A percentile compares a stretch with the other conserved stretches of the same genome.
Conservation (phyloP, 345 rosid genomes). For the Citrus australasica region DNA sequence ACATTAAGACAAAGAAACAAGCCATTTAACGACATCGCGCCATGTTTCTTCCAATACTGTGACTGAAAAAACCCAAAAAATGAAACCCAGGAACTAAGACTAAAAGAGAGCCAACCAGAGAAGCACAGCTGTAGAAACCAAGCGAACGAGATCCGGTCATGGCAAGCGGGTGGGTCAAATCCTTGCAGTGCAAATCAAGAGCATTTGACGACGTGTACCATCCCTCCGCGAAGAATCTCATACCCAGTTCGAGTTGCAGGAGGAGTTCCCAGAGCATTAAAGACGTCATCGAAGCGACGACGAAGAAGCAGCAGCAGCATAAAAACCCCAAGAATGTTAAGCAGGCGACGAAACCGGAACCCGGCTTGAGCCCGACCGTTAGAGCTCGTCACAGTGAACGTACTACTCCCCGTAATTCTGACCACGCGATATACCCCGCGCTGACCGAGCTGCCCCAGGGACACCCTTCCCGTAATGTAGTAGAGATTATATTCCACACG, state of each 20-base stretch:
- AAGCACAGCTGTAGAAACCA: neutral
- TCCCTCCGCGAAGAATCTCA: slow-evolving; percentile 42
- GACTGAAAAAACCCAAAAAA: neutral
- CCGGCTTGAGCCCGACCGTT: neutral
- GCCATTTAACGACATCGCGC: slow-evolving; percentile 50
- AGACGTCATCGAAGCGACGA: slow-evolving; percentile 63
- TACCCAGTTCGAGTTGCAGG: slow-evolving; percentile 68
- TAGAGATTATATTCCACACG: slow-evolving; percentile 90
- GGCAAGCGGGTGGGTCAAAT: slow-evolving; percentile 90
- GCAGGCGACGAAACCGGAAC: neutral
- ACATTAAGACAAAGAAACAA: neutral
- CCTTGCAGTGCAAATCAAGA: slow-evolving; percentile 86
- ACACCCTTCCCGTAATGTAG: slow-evolving; percentile 88
- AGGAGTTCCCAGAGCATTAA: slow-evolving; percentile 53
- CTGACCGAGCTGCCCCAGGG: slow-evolving; percentile 78
- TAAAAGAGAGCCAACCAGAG: slow-evolving; percentile 6
- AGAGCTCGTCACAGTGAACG: slow-evolving; percentile 9
- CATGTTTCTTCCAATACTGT: slow-evolving; percentile 18
- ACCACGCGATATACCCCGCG: slow-evolving; percentile 58
- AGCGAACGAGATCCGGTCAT: slow-evolving; percentile 21
- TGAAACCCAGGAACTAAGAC: neutral
- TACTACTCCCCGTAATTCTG: slow-evolving; percentile 38
- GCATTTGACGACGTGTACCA: slow-evolving; percentile 83
- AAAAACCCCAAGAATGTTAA: slow-evolving; percentile 20
- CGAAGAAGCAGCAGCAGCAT: neutral